A percentile compares a stretch with the other conserved stretches of the same genome.
Evolutionary conservation across 1,284 basidiomycete genomes (phyloP).

Genomic region (Rhizoctonia solani): DNA sequence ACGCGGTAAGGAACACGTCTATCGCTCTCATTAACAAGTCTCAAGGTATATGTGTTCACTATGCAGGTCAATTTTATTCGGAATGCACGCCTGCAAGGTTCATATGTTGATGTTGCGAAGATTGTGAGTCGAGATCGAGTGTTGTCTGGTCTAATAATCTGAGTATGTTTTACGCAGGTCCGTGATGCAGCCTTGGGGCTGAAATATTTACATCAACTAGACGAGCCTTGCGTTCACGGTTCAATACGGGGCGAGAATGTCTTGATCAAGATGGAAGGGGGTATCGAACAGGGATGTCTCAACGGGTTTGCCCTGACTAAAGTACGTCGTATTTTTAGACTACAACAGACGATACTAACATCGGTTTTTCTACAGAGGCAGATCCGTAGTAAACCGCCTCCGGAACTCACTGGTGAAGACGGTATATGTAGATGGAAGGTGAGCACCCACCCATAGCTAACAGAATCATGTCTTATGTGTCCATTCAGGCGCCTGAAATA

Average conservation of each 20-base stretch:
- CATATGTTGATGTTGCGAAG: neutral
- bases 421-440: neutral
- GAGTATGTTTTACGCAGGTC: neutral
- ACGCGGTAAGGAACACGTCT: neutral
- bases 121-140: neutral
- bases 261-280: neutral
- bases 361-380: neutral
- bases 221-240: conserved; percentile 1
- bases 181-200: conserved; percentile 4
- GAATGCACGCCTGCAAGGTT: neutral
- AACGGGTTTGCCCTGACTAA: conserved; percentile 23
- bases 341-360: neutral
- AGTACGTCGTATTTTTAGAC: neutral
- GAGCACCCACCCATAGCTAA: neutral
- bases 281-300: neutral
- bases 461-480: neutral
- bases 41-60: neutral
- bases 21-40: neutral
- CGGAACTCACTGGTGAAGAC: neutral
- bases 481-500: conserved; percentile 7
- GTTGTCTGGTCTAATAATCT: neutral
- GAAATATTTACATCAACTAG: conserved; percentile 3
- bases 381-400: neutral
- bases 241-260: conserved; percentile 19
- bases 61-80: neutral